These are phyloP conservation scores for Phaeophleospora eucalypticola DNA, from an alignment of 2,329 filamentous ascomycete genomes.

Conservation along the genomic window DNA sequence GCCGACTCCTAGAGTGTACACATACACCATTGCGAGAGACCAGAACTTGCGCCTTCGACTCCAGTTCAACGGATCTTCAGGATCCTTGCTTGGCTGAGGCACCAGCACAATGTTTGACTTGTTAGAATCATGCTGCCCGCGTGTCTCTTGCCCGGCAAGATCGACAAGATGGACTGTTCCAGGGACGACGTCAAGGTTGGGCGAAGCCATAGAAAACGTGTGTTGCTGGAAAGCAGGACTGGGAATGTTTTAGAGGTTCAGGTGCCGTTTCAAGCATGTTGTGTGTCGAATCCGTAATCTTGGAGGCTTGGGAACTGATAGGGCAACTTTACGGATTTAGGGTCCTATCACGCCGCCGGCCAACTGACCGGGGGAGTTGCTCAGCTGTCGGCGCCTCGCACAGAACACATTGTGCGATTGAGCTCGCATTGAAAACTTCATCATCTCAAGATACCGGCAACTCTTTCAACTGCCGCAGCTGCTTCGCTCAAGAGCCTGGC, in stretches of 20 bases:
- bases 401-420: no score
- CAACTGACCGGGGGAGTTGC: background rate
- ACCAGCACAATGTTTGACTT: conserved; percentile 18
- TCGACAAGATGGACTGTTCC: conserved; percentile 21
- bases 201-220: background rate
- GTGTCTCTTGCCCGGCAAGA: conserved; percentile 3
- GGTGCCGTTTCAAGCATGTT: no score
- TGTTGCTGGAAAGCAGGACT: no score
- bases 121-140: conserved; percentile 5
- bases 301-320: no score
- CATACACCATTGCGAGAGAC: conserved; percentile 15
- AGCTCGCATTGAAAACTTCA: no score
- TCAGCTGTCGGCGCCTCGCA: background rate
- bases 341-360: background rate
- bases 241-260: background rate
- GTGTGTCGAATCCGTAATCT: no score
- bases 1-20: conserved; percentile 34
- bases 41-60: conserved; percentile 18
- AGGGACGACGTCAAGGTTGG: conserved; percentile 9
- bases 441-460: no score
- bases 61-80: conserved; percentile 26
- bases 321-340: background rate
- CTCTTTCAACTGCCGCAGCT: no score
- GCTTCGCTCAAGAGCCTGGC: no score
- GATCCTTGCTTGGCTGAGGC: conserved; percentile 20